Conservation (phyloP, 1,284 basidiomycete species). For the Calocybe gambosa region DNA sequence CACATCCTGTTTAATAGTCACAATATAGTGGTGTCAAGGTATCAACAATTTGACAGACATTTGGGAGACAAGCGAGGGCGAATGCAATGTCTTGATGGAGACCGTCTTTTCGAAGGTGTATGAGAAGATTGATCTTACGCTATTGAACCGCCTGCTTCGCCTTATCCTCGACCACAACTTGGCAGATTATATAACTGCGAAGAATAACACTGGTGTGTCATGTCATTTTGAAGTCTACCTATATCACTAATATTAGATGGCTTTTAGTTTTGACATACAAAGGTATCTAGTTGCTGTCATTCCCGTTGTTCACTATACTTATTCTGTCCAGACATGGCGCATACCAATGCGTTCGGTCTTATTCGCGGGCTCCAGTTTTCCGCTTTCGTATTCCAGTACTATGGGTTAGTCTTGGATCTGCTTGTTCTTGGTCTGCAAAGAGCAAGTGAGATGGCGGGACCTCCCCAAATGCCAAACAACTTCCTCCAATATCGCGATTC, state of each 20-base stretch:
- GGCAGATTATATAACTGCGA: slow-evolving; percentile 96
- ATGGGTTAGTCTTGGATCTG: slow-evolving; percentile 86
- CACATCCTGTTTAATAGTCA: slow-evolving; percentile 5
- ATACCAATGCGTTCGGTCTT: slow-evolving; percentile 87
- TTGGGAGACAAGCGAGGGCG: slow-evolving; percentile 95
- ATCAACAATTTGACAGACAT: slow-evolving; percentile 92
- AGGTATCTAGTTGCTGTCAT: slow-evolving; percentile 42
- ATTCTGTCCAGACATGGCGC: slow-evolving; percentile 66
- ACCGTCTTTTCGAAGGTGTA: slow-evolving; percentile 94
- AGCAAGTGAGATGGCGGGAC: slow-evolving; percentile 95
- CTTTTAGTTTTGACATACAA: slow-evolving; percentile 79
- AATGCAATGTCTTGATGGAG: slow-evolving; percentile 97
- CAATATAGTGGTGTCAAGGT: slow-evolving; percentile 77
- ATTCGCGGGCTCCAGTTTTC: slow-evolving; percentile 96
- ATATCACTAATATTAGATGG: slow-evolving; percentile 1
- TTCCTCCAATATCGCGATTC: slow-evolving; percentile 95
- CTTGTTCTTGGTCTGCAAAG: slow-evolving; percentile 91
- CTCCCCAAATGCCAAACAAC: slow-evolving; percentile 92
- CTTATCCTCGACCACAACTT: slow-evolving; percentile 96
- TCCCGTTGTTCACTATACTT: slow-evolving; percentile 1
- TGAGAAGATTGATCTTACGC: slow-evolving; percentile 94
- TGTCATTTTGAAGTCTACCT: background rate
- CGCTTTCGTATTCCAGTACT: slow-evolving; percentile 96
- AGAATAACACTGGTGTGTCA: slow-evolving; percentile 80
- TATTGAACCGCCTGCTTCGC: slow-evolving; percentile 88